A percentile compares a stretch with the other conserved stretches of the same genome.
Conservation (phyloP, 2,329 filamentous ascomycete species). For the Calycina herbarum region DNA sequence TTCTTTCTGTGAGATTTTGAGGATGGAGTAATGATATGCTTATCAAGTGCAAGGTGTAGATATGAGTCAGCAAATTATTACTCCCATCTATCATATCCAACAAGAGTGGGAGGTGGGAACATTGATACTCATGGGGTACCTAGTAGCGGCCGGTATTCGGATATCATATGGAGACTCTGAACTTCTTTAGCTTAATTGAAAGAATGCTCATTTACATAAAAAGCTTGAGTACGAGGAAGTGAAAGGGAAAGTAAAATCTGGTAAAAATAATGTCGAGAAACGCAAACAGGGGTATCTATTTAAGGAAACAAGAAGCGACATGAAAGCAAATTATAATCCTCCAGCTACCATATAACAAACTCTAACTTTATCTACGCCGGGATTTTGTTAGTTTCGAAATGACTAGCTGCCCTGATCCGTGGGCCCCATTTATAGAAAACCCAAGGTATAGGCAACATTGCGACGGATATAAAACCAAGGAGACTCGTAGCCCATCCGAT, state of each 20-base stretch:
- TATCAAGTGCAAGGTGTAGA: background rate
- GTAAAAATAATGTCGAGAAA: too few species aligned
- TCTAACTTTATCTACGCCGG: background rate
- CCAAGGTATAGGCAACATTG: conserved; percentile 45
- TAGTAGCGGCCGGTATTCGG: background rate
- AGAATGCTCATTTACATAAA: too few species aligned
- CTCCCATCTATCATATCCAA: background rate
- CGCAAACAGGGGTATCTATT: too few species aligned
- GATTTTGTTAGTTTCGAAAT: conserved; percentile 12
- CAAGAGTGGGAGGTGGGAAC: conserved; percentile 11
- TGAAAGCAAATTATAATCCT: too few species aligned
- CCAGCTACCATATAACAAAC: too few species aligned
- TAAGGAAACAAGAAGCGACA: too few species aligned
- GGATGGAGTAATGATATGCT: background rate
- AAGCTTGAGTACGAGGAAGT: too few species aligned
- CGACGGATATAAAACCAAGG: conserved; percentile 42
- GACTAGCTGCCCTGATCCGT: conserved; percentile 12
- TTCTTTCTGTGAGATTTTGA: background rate
- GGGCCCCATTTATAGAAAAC: conserved; percentile 42
- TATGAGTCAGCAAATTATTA: background rate
- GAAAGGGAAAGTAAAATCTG: too few species aligned
- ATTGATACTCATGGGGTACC: background rate
- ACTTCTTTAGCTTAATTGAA: too few species aligned
- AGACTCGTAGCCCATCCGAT: conserved; percentile 41
- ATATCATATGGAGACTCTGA: too few species aligned